phyloP scores from a whole-genome alignment of 306 rosid genomes.

The Castanea mollissima region DNA sequence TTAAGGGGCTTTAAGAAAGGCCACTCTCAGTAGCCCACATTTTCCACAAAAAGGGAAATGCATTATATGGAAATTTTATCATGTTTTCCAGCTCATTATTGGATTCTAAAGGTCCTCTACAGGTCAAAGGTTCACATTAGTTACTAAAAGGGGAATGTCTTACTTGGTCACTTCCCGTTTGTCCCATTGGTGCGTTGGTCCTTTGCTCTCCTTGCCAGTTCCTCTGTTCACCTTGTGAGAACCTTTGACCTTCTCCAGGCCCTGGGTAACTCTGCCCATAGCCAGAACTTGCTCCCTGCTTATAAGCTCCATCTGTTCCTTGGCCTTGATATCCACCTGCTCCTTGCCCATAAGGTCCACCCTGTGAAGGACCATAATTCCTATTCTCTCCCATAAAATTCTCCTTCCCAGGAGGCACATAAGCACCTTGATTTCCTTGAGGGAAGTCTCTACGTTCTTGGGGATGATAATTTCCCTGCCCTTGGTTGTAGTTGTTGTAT shows the following conservation, averaged over 20 bases:
- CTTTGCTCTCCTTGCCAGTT: slow-evolving; percentile 35
- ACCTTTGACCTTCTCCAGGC: slow-evolving; percentile 25
- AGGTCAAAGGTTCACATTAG: neutral
- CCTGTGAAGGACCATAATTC: slow-evolving; percentile 25
- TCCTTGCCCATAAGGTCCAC: slow-evolving; percentile 35
- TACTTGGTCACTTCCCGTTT: slow-evolving; percentile 30
- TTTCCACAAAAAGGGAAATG: too few species aligned
- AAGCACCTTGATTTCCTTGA: slow-evolving; percentile 43
- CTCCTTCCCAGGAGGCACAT: slow-evolving; percentile 49
- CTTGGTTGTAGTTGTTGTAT: slow-evolving; percentile 48
- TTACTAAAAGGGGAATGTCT: slow-evolving; percentile 6
- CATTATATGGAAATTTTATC: neutral
- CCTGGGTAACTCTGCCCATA: slow-evolving; percentile 21
- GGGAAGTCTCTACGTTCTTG: slow-evolving; percentile 41
- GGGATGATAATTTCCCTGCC: slow-evolving; percentile 24
- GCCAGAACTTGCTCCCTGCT: slow-evolving; percentile 33
- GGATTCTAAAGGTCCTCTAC: neutral
- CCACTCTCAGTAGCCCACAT: neutral
- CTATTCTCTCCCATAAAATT: slow-evolving; percentile 26
- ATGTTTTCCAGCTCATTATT: neutral
- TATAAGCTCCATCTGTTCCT: slow-evolving; percentile 22
- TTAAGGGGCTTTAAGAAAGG: too few species aligned
- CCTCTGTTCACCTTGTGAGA: slow-evolving; percentile 28
- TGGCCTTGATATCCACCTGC: slow-evolving; percentile 25
- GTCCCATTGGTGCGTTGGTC: slow-evolving; percentile 27